A percentile compares a stretch with the other conserved stretches of the same genome.
Conservation (phyloP, 2,329 filamentous ascomycete genomes). For the Aulographum hederae region DNA sequence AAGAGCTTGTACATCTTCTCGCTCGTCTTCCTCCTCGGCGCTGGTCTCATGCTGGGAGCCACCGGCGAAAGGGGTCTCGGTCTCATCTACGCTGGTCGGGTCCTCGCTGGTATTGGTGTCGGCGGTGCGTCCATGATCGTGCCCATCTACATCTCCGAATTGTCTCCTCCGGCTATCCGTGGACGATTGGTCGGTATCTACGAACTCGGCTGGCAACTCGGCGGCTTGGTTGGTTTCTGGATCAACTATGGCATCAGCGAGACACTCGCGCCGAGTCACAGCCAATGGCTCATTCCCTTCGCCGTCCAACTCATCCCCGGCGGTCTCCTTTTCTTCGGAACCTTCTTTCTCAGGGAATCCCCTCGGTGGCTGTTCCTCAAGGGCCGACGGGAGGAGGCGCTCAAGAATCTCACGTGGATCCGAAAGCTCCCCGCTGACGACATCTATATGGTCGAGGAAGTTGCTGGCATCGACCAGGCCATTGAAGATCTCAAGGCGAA, state of each 20-base stretch:
- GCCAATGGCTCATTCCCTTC: conserved; percentile 32
- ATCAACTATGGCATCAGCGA: conserved; percentile 25
- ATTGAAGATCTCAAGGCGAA: conserved; percentile 43
- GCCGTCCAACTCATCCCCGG: conserved; percentile 49
- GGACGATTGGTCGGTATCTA: conserved; percentile 40
- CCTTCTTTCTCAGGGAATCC: conserved; percentile 24
- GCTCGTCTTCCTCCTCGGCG: conserved; percentile 49
- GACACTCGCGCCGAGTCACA: conserved; percentile 22
- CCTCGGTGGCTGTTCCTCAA: conserved; percentile 26
- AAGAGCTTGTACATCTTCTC: conserved; percentile 43
- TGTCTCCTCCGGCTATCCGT: conserved; percentile 38
- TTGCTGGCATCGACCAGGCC: conserved; percentile 51
- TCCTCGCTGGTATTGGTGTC: conserved; percentile 38
- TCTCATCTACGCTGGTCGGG: conserved; percentile 36
- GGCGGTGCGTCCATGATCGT: conserved; percentile 37
- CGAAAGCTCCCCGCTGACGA: conserved; percentile 37
- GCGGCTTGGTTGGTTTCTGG: conserved; percentile 32
- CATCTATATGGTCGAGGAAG: conserved; percentile 55
- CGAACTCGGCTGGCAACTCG: conserved; percentile 36
- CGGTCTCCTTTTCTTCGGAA: conserved; percentile 33
- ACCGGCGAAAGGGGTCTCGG: conserved; percentile 44
- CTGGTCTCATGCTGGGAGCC: conserved; percentile 54
- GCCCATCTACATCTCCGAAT: conserved; percentile 41
- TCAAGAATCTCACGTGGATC: conserved; percentile 40
- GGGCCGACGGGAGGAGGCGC: conserved; percentile 20